phyloP scores from a whole-genome alignment of 1,139 yeast species.

The Hyphopichia burtonii region DNA sequence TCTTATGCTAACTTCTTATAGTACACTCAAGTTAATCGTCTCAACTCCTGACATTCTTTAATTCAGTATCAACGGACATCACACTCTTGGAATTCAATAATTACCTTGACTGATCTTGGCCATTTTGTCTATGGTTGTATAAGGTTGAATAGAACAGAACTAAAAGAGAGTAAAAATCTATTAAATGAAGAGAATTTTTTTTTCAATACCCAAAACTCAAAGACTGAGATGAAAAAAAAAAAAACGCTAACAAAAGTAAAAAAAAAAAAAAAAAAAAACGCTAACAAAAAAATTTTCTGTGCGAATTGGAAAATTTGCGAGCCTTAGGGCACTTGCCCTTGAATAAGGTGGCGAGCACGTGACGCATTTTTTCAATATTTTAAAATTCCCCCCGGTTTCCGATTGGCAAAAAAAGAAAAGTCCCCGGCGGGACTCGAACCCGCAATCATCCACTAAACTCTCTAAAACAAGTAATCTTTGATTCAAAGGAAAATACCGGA shows the following conservation, averaged over 20 bases:
- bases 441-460: conserved; percentile 40
- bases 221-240: neutral
- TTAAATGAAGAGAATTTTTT: neutral
- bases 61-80: neutral
- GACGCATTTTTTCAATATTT: no score
- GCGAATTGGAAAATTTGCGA: no score
- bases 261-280: neutral
- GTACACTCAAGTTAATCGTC: no score
- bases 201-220: neutral
- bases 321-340: neutral
- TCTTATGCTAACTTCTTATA: no score
- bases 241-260: neutral
- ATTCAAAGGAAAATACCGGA: no score
- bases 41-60: no score
- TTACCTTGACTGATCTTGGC: conserved; percentile 67
- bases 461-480: neutral
- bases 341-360: neutral
- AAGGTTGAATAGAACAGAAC: conserved; percentile 2
- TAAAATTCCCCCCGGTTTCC: no score
- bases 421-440: conserved; percentile 62
- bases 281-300: neutral
- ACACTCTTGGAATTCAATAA: conserved; percentile 12
- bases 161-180: neutral
- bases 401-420: no score
- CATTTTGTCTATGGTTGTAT: conserved; percentile 36